These are phyloP conservation scores for Ceraceosorus guamensis DNA, from an alignment of 1,284 basidiomycete species.

Conservation along the genomic window DNA sequence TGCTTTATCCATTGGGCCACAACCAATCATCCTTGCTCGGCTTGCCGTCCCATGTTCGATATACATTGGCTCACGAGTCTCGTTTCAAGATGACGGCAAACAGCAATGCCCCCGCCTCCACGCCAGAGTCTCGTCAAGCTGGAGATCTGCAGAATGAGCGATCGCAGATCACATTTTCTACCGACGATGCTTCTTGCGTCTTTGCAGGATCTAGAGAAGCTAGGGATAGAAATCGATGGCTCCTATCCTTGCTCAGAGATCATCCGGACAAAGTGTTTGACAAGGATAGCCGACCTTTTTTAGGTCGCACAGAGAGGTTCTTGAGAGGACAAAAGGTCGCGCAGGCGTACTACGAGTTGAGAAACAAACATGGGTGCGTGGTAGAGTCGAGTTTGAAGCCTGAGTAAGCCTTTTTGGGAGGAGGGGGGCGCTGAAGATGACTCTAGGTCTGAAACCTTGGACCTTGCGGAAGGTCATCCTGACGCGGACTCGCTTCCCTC, in stretches of 20 bases:
- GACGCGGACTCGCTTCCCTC: too few relatives aligned
- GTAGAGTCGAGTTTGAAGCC: too few relatives aligned
- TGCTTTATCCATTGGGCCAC: too few relatives aligned
- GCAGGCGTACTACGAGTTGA: slow-evolving; percentile 28
- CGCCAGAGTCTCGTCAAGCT: slow-evolving; percentile 27
- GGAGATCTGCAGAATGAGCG: slow-evolving; percentile 22
- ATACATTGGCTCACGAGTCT: too few relatives aligned
- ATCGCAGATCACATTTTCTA: slow-evolving; percentile 21
- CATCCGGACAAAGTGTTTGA: slow-evolving; percentile 27
- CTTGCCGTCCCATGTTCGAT: too few relatives aligned
- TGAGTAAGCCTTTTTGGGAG: too few relatives aligned
- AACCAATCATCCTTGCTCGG: too few relatives aligned
- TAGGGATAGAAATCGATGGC: slow-evolving; percentile 27
- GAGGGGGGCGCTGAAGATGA: not conserved
- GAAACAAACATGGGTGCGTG: slow-evolving; percentile 21
- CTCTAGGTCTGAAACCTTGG: too few relatives aligned
- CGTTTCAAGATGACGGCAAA: too few relatives aligned
- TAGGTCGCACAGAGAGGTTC: slow-evolving; percentile 29
- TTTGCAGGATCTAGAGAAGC: slow-evolving; percentile 19
- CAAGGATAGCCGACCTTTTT: slow-evolving; percentile 26
- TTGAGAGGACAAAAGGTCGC: slow-evolving; percentile 27
- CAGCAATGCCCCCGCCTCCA: too few relatives aligned
- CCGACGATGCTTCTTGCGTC: slow-evolving; percentile 31
- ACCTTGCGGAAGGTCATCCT: too few relatives aligned
- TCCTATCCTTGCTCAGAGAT: slow-evolving; percentile 22